Percentiles rank a stretch among this genome's conserved stretches.
Evolutionary conservation across 495 filamentous ascomycete genomes (phyloP).

Genomic region (Aspergillus ostianus): DNA sequence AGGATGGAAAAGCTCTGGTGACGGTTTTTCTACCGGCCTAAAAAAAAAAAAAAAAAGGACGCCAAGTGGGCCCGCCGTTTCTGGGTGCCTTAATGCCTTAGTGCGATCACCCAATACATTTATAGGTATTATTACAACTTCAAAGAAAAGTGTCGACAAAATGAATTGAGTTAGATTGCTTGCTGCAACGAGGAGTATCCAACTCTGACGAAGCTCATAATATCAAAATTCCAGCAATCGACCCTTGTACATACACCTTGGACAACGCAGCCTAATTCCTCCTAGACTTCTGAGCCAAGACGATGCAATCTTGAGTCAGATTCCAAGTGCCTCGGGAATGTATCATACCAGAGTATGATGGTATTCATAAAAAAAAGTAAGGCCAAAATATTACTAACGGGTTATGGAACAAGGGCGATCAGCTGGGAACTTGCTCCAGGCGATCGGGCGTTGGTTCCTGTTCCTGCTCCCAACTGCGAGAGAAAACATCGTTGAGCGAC

Average conservation of each 20-base stretch:
- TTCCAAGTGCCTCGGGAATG: background rate
- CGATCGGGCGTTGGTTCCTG: constrained; percentile 15
- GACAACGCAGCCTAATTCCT: too few relatives aligned
- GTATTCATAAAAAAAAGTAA: background rate
- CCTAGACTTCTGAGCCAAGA: too few relatives aligned
- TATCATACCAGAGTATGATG: background rate
- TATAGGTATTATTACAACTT: background rate
- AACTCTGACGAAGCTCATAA: too few relatives aligned
- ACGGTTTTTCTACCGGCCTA: background rate
- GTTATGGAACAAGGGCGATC: background rate
- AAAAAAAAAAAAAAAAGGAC: constrained; percentile 1
- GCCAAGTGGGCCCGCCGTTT: background rate
- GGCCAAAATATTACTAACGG: background rate
- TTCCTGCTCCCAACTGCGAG: constrained; percentile 46
- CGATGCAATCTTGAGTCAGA: background rate
- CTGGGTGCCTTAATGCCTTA: background rate
- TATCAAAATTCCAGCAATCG: too few relatives aligned
- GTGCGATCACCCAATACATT: background rate
- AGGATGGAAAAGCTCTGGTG: background rate
- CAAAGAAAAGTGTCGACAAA: background rate
- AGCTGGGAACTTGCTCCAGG: background rate
- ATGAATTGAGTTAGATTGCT: too few relatives aligned
- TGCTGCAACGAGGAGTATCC: too few relatives aligned
- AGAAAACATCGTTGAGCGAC: constrained; percentile 57
- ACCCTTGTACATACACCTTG: too few relatives aligned